phyloP scores from a whole-genome alignment of 139 green algal genomes.

The Ulvella scutata region DNA sequence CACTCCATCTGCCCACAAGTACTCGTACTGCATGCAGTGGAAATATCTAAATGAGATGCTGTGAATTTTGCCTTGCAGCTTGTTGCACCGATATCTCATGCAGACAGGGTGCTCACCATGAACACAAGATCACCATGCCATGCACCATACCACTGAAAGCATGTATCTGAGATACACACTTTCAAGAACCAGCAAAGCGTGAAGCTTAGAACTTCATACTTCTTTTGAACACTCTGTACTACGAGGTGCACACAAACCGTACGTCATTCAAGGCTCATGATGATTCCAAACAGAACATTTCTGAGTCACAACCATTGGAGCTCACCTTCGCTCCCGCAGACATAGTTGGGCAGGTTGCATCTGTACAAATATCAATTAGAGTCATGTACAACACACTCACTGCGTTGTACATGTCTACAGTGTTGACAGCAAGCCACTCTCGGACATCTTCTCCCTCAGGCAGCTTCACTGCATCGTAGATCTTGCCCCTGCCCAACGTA shows the following conservation, averaged over 20 bases:
- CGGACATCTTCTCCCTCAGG: conserved; percentile 66
- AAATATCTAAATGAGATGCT: no score
- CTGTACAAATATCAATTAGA: conserved; percentile 87
- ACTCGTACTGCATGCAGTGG: conserved; percentile 73
- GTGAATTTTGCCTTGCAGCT: no score
- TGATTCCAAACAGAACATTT: no score
- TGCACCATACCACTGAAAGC: no score
- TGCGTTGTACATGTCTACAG: conserved; percentile 94
- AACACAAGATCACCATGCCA: neutral
- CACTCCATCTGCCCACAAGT: conserved; percentile 92
- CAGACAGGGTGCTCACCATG: no score
- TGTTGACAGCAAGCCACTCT: conserved; percentile 65
- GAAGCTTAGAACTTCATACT: no score
- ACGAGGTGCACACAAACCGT: no score
- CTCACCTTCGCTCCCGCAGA: conserved; percentile 72
- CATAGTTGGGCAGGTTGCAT: conserved; percentile 83
- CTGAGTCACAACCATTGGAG: neutral
- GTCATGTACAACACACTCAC: conserved; percentile 83
- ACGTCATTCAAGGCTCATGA: no score
- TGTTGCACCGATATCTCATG: no score
- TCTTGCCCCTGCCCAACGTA: conserved; percentile 68
- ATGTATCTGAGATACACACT: no score
- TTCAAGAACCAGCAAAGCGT: no score
- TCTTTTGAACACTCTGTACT: no score
- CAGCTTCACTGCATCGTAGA: conserved; percentile 67